These are phyloP conservation scores for Aspergillaceae sp. DNA, from an alignment of 2,329 filamentous ascomycete species.

Conservation along the genomic window DNA sequence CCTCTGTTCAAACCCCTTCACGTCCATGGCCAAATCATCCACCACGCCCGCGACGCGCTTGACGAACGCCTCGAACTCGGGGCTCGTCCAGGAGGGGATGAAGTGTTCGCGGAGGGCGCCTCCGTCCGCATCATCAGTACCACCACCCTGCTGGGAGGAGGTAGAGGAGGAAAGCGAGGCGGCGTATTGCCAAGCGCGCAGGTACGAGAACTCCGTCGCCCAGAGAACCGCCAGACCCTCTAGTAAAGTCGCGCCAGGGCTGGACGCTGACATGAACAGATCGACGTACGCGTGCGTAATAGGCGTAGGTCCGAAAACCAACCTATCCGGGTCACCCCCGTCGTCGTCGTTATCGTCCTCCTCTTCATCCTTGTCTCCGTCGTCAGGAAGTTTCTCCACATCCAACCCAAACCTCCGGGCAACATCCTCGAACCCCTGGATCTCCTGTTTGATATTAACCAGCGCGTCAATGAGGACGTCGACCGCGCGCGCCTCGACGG, in stretches of 20 bases:
- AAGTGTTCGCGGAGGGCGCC: conserved; percentile 57
- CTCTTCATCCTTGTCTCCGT: conserved; percentile 20
- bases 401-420: conserved; percentile 52
- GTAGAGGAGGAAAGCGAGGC: conserved; percentile 4
- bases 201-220: conserved; percentile 62
- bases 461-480: conserved; percentile 57
- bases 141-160: conserved; percentile 32
- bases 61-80: conserved; percentile 54
- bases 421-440: conserved; percentile 59
- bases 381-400: conserved; percentile 34
- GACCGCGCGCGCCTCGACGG: conserved; percentile 48
- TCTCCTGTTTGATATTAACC: conserved; percentile 58
- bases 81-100: conserved; percentile 60
- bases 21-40: conserved; percentile 44
- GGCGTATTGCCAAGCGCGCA: conserved; percentile 49
- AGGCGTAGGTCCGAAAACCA: conserved; percentile 22
- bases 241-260: conserved; percentile 46
- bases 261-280: conserved; percentile 50
- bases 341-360: not conserved
- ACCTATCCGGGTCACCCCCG: not conserved
- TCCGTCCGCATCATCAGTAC: conserved; percentile 34
- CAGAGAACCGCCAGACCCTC: conserved; percentile 67
- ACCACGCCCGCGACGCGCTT: conserved; percentile 46
- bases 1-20: conserved; percentile 28
- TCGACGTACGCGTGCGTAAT: conserved; percentile 50